Percentiles rank a stretch among this genome's conserved stretches.
Evolutionary conservation across 768 basidiomycete genomes (phyloP).

Genomic region (Termitomyces sp.): DNA sequence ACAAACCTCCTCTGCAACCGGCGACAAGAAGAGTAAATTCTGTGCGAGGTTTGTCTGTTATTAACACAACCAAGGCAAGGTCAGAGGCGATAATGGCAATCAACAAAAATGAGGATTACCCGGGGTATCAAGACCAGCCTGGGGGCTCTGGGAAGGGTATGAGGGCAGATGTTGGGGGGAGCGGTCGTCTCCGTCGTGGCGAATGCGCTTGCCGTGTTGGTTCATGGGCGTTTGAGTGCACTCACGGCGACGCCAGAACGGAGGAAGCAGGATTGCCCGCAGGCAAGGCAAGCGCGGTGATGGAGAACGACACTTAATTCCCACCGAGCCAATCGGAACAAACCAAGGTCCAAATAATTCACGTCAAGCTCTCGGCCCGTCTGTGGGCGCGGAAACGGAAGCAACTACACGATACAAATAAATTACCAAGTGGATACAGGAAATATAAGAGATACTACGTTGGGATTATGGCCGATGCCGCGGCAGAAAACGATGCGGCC

Average conservation of each 20-base stretch:
- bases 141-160: conserved; percentile 18
- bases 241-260: conserved; percentile 41
- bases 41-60: conserved; percentile 29
- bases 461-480: conserved; percentile 15
- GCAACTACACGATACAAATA: conserved; percentile 11
- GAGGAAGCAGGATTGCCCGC: conserved; percentile 56
- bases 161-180: conserved; percentile 16
- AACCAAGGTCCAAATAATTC: conserved; percentile 29
- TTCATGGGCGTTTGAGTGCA: conserved; percentile 46
- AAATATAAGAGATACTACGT: conserved; percentile 18
- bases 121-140: conserved; percentile 28
- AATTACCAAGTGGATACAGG: conserved; percentile 14
- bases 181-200: conserved; percentile 37
- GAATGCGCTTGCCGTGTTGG: conserved; percentile 44
- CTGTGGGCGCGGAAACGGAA: conserved; percentile 10
- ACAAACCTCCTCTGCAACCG: conserved; percentile 65
- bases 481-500: conserved; percentile 9
- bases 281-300: conserved; percentile 61
- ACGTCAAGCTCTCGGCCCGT: conserved; percentile 15
- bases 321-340: conserved; percentile 68
- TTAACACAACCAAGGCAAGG: conserved; percentile 11
- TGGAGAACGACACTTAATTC: conserved; percentile 41
- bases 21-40: conserved; percentile 74
- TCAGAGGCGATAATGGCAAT: conserved; percentile 15
- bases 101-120: conserved; percentile 23